phyloP scores from a whole-genome alignment of 2,329 filamentous ascomycete species.

The Fusarium avenaceum region DNA sequence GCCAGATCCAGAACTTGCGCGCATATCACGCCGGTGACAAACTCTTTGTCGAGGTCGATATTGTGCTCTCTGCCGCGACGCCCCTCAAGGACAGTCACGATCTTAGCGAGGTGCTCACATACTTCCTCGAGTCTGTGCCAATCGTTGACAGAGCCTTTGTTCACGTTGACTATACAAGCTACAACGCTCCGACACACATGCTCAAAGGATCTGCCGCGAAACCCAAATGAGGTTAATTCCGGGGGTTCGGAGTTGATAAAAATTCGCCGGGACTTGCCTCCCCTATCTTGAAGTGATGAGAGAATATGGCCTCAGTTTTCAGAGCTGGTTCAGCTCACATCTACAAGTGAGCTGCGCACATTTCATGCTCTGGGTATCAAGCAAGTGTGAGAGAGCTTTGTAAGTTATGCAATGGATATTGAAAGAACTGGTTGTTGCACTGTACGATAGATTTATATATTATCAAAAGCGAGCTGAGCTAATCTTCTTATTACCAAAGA shows the following conservation, averaged over 20 bases:
- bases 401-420: not conserved
- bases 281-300: not conserved
- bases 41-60: conserved; percentile 84
- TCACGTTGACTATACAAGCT: conserved; percentile 74
- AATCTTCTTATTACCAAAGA: conserved; percentile 22
- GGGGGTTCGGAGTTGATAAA: not conserved
- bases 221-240: conserved; percentile 34
- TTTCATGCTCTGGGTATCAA: not conserved
- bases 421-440: not conserved
- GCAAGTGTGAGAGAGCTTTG: not conserved
- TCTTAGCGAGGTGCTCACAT: conserved; percentile 80
- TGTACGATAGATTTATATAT: conserved; percentile 31
- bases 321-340: not conserved
- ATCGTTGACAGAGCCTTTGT: conserved; percentile 81
- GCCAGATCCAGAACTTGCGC: conserved; percentile 85
- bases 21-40: conserved; percentile 90
- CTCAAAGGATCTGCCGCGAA: conserved; percentile 50
- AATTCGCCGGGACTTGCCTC: not conserved
- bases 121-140: conserved; percentile 86
- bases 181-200: conserved; percentile 73
- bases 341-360: not conserved
- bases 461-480: conserved; percentile 17
- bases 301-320: not conserved
- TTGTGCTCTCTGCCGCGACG: conserved; percentile 83
- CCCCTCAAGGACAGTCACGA: conserved; percentile 85